Evolutionary conservation across 2,329 filamentous ascomycete genomes (phyloP), one percentile per base, ranked within the genome.

Genomic region (Paraconiothyrium sp.): DNA sequence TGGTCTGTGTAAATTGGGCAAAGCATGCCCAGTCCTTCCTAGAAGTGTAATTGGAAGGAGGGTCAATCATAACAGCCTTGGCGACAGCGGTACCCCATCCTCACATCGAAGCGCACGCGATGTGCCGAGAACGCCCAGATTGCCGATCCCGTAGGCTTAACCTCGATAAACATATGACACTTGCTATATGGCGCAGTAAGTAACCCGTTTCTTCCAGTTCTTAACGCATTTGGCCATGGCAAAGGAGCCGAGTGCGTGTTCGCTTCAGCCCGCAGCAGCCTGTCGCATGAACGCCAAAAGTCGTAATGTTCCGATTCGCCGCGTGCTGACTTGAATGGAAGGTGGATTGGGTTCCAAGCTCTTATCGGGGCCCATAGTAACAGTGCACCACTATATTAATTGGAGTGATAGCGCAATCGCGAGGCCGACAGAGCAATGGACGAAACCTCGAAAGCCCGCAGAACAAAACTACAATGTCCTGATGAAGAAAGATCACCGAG

Each of bases 41-140:
- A 54, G 54, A 22, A 60, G 67, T 72, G 47, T 54, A 72, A 69
- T 63, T 68, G 75, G 75, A 72, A 77, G 75, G 74, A 72, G 74
- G 70, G 65, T 64, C 62, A 72, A 67, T 65, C 57, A 68, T 66
- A 60, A 64, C 58, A 51, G 61, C 61, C 73, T 77, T 75, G 74
- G 72, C 66, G 55, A 64, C 62, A 65, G 56, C 60, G 63, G 62
- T 66, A 44, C 52, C 54, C 64, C 58, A 57, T 52, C 34, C 41
- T 43, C 59, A 58, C 27, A 24, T 48, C 41, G 59, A 47, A 24
- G 51, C 46, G 60, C 54, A 54, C 44, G 35, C 35, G 20, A 57
- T 56, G 61, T 61, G 63, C 63, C 65, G 57, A 69, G 63, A 50
- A 58, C n/a, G 63, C 61, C 63, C 47, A 66, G 59, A 37, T 50